These are phyloP conservation scores for Colletotrichum phormii DNA, from an alignment of 2,329 filamentous ascomycete genomes.

Conservation along the genomic window DNA sequence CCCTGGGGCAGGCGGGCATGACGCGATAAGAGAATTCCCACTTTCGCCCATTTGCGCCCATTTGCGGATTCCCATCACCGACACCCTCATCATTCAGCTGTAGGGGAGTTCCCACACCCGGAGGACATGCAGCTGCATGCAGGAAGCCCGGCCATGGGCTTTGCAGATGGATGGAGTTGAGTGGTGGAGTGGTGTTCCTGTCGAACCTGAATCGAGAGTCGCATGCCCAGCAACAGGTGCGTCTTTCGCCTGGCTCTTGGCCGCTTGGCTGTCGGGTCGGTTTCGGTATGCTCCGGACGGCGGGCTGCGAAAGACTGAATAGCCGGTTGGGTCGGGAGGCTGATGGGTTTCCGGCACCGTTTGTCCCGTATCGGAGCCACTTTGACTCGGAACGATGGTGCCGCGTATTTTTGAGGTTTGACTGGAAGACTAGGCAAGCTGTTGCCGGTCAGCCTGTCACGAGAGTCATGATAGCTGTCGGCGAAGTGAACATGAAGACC, in stretches of 20 bases:
- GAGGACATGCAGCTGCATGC: slow-evolving; percentile 21
- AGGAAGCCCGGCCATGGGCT: slow-evolving; percentile 2
- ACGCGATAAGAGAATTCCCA: slow-evolving; percentile 30
- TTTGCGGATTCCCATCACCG: neutral
- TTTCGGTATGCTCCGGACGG: slow-evolving; percentile 6
- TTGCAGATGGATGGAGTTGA: slow-evolving; percentile 9
- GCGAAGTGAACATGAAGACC: neutral
- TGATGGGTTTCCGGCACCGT: neutral
- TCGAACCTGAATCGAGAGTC: neutral
- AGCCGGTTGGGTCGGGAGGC: neutral
- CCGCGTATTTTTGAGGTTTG: neutral
- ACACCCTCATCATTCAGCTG: neutral
- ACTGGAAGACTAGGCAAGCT: neutral
- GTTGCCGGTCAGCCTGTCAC: neutral
- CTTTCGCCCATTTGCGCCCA: neutral
- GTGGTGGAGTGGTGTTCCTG: neutral
- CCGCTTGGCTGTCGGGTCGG: slow-evolving; percentile 5
- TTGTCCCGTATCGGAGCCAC: neutral
- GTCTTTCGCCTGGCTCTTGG: neutral
- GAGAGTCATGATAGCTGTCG: neutral
- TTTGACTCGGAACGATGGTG: neutral
- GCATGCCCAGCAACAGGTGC: neutral
- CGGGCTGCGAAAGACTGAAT: neutral
- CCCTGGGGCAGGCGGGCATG: neutral
- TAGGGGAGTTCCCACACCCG: neutral